Percentiles rank a stretch among this genome's conserved stretches.
Evolutionary conservation across 345 rosid genomes (phyloP).

Genomic region (Eutrema yunnanense): DNA sequence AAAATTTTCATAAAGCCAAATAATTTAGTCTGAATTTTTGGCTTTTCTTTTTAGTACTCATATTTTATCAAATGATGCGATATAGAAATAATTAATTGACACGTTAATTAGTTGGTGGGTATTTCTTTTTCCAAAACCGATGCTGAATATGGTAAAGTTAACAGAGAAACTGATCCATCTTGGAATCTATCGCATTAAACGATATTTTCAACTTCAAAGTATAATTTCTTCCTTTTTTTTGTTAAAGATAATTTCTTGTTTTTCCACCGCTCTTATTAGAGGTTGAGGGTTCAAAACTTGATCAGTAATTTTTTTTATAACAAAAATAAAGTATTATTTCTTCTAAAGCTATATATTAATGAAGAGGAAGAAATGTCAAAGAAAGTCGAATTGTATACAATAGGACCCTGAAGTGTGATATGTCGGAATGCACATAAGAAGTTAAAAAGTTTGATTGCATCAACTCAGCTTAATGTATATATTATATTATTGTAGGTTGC

Average conservation of each 20-base stretch:
- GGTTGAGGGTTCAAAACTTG: too few species aligned
- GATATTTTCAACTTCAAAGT: not conserved
- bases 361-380: not conserved
- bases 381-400: not conserved
- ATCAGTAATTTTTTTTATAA: too few species aligned
- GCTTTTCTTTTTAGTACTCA: not conserved
- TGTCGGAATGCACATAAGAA: constrained; percentile 9
- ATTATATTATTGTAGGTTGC: not conserved
- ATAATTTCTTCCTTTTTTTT: not conserved
- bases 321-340: not conserved
- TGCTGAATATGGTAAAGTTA: not conserved
- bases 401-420: constrained; percentile 4
- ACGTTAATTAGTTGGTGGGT: not conserved
- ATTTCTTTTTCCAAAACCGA: not conserved
- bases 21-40: not conserved
- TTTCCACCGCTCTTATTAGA: too few species aligned
- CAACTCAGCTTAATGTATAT: constrained; percentile 9
- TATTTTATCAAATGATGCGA: not conserved
- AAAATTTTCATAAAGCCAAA: not conserved
- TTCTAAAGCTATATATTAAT: not conserved
- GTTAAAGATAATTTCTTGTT: too few species aligned
- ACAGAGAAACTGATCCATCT: not conserved
- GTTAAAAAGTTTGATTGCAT: constrained; percentile 11
- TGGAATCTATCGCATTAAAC: not conserved
- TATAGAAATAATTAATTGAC: not conserved